Evolutionary conservation across 768 basidiomycete genomes (phyloP), one percentile per base, ranked within the genome.

Genomic region (Podaxis carcinomalis): DNA sequence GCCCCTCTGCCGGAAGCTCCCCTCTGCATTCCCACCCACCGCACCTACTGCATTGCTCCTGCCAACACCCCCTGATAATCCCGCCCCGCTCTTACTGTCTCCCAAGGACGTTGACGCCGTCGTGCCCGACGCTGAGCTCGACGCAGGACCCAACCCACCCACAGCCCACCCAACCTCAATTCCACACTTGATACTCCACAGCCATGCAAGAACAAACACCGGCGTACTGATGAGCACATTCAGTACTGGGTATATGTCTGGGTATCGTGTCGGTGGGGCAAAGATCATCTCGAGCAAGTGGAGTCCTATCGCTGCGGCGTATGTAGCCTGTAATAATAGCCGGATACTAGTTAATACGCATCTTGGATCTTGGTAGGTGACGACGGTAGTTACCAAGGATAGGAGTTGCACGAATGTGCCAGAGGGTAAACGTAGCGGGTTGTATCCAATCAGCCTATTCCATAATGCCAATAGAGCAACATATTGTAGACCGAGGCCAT

Each of bases 171-270:
- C 78, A 39, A 87, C 87, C 67, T 95, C 87, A 23, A 94, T 69
- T 21, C 89, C 83, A 51, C 90, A 87, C 65, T 87, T 89, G 70
- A 93, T 85, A 53, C 90, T 92, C 93, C 93, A 97, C 14, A 94
- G 68, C 92, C 92, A 98, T n/a, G 83, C 79, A 28, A 92, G 70
- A 5, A 78, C 82, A 69, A 98, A 96, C 16, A 96, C 85, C 1
- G 86, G 88, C 1, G 88, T 89, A 68, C 88, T 86, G 49, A 95
- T 69, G 14, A 93, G 81, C 2, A 94, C 86, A 70, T 97, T 98
- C 40, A 94, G 76, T 0, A 95, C 93, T 0, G 89, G 76, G 70
- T 84, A 97, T 42, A 97, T 72, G 71, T 96, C 93, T 0, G 93
- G 95, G 64, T 93, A 90, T 62, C 88, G 86, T 4, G 80, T 67